Evolutionary conservation across 2,329 filamentous ascomycete species (phyloP).

Genomic region (Scytalidium lignicola): DNA sequence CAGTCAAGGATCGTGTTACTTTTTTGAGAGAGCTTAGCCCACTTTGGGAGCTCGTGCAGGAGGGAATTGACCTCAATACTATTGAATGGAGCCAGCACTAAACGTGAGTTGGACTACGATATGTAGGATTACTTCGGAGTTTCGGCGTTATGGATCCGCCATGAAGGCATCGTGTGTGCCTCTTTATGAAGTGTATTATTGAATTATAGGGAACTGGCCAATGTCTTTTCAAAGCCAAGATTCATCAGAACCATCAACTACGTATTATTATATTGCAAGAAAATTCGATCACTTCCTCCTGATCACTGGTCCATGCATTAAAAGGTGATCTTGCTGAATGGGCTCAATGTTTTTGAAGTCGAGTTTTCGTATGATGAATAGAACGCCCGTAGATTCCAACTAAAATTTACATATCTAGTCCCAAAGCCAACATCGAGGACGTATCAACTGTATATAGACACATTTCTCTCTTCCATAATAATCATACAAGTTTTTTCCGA

Average conservation of each 20-base stretch:
- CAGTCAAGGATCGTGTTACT: slow-evolving; percentile 81
- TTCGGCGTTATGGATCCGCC: neutral
- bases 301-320: too few relatives aligned
- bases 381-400: neutral
- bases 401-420: neutral
- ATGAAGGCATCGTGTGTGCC: neutral
- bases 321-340: too few relatives aligned
- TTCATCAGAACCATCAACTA: neutral
- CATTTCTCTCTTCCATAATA: neutral
- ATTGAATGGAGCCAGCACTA: slow-evolving; percentile 99
- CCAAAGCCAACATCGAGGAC: neutral
- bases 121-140: neutral
- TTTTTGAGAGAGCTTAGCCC: slow-evolving; percentile 94
- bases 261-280: neutral
- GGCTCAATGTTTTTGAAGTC: neutral
- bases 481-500: neutral
- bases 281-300: too few relatives aligned
- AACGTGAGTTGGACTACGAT: neutral
- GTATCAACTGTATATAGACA: neutral
- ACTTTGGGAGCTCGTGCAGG: slow-evolving; percentile 95
- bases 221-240: neutral
- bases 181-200: neutral
- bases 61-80: slow-evolving; percentile 89
- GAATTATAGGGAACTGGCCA: neutral
- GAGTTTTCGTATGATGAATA: neutral